Percentiles rank a stretch among this genome's conserved stretches.
phyloP scores from a whole-genome alignment of 1,284 basidiomycete genomes.

The Ceratorhiza oryzae-sativae region DNA sequence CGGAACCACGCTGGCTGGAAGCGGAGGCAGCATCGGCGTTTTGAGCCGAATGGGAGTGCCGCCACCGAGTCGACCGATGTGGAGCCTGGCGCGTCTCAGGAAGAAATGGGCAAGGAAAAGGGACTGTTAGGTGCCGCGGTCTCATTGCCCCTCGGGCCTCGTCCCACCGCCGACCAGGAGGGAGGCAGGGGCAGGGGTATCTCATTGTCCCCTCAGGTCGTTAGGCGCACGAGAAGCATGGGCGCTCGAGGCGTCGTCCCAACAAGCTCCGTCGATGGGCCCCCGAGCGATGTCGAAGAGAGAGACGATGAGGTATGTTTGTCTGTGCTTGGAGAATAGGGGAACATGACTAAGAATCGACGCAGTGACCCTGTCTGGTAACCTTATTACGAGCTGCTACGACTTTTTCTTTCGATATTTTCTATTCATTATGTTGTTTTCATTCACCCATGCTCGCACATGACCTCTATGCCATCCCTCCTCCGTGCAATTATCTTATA shows the following conservation, averaged over 20 bases:
- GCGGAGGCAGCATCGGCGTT: slow-evolving; percentile 2
- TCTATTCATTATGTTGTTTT: not conserved
- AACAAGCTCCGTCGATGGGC: not conserved
- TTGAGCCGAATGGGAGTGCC: slow-evolving; percentile 14
- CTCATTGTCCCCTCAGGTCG: not conserved
- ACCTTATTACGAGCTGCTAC: slow-evolving; percentile 4
- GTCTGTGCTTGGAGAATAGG: not conserved
- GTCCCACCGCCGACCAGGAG: not conserved
- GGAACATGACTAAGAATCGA: not conserved
- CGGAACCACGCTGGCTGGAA: slow-evolving; percentile 20
- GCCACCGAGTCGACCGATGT: slow-evolving; percentile 23
- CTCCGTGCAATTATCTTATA: not conserved
- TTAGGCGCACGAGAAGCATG: not conserved
- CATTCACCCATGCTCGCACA: slow-evolving; percentile 5
- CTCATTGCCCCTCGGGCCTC: slow-evolving; percentile 10
- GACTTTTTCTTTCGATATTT: not conserved
- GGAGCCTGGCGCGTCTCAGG: not conserved
- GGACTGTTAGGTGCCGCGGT: not conserved
- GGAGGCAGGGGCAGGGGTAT: not conserved
- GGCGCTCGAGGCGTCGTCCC: not conserved
- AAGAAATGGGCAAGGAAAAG: slow-evolving; percentile 3
- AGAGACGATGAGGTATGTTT: not conserved
- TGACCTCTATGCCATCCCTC: not conserved
- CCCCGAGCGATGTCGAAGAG: slow-evolving; percentile 12
- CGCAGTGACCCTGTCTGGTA: too few species aligned